These are phyloP conservation scores for Leccinum pellstonianum DNA, from an alignment of 768 basidiomycete genomes.

Conservation along the genomic window DNA sequence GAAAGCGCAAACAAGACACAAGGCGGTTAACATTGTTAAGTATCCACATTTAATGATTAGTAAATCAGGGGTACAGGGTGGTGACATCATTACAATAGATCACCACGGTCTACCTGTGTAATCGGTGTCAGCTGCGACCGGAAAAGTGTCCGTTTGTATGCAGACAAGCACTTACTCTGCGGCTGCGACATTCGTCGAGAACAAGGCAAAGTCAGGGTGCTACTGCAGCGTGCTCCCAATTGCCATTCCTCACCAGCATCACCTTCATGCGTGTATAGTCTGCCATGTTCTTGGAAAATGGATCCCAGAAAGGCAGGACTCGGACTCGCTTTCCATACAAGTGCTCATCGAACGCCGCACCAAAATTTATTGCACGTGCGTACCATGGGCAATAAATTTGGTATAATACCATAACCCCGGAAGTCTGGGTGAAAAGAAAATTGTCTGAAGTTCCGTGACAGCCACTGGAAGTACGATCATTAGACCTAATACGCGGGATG, in stretches of 20 bases:
- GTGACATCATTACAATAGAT: conserved; percentile 8
- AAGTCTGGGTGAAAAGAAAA: conserved; percentile 55
- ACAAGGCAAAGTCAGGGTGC: neutral
- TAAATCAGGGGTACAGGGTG: conserved; percentile 19
- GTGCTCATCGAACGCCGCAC: conserved; percentile 55
- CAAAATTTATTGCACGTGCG: conserved; percentile 42
- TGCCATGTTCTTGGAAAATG: conserved; percentile 53
- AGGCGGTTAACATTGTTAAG: conserved; percentile 3
- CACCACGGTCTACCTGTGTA: conserved; percentile 6
- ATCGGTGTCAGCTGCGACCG: conserved; percentile 9
- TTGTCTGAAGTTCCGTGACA: conserved; percentile 45
- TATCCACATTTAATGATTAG: conserved; percentile 4
- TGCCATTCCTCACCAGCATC: conserved; percentile 15
- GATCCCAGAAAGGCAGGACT: conserved; percentile 49
- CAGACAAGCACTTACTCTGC: conserved; percentile 6
- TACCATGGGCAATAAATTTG: conserved; percentile 45
- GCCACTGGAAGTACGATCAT: conserved; percentile 4
- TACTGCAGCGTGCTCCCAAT: conserved; percentile 1
- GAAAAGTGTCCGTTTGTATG: neutral
- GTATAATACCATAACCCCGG: conserved; percentile 55
- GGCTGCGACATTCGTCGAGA: neutral
- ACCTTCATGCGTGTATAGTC: conserved; percentile 58
- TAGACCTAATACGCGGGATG: conserved; percentile 23
- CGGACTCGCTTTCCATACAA: conserved; percentile 50
- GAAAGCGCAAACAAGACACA: conserved; percentile 6